Evolutionary conservation across 2,329 filamentous ascomycete genomes (phyloP), one percentile per base, ranked within the genome.

Genomic region (Pseudogymnoascus sp.): DNA sequence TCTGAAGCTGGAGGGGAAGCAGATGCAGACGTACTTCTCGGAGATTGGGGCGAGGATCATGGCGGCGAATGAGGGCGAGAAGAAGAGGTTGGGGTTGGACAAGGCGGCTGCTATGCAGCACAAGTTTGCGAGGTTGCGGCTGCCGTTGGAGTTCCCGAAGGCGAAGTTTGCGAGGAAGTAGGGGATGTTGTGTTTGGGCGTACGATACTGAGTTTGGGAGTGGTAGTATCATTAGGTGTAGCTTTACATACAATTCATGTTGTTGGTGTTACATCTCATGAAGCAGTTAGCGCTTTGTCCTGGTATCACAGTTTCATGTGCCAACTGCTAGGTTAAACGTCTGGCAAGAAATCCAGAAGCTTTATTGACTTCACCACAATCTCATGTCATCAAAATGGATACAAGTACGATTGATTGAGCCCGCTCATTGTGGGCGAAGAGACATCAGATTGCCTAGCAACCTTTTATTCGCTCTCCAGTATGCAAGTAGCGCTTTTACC

Each of bases 131-230:
- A 86, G 86, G 68, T 77, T 97, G 70, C 84, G 82, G 69, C 75
- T 97, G 66, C 95, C 95, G 2, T 78, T 97, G 56, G 82, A 87
- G 64, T 97, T 97, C 73, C 95, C 93, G 1, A 92, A 88, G 77
- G 65, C 71, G 7, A 65, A 69, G 1, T 68, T 68, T 64, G 69
- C 68, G 12, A 68, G 68, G 60, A 69, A 60, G 31, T 69, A 63
- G 18, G 28, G 49, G 28, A 34, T 4, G 8, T 36, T 14, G 28
- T 56, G 49, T 56, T 56, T 21, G 49, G 49, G 49, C 49, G 49
- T 56, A 18, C 16, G 49, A 28, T 18, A 56, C 12, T 56, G 49
- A 34, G 7, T 4, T 56, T 56, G n/a, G 16, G 49, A 56, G 49
- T 34, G 28, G 28, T 34, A 34, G 34, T 56, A 56, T 56, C 28